Base-by-base conservation (phyloP, 1,284 basidiomycete genomes). In the Puccinia polysora region DNA sequence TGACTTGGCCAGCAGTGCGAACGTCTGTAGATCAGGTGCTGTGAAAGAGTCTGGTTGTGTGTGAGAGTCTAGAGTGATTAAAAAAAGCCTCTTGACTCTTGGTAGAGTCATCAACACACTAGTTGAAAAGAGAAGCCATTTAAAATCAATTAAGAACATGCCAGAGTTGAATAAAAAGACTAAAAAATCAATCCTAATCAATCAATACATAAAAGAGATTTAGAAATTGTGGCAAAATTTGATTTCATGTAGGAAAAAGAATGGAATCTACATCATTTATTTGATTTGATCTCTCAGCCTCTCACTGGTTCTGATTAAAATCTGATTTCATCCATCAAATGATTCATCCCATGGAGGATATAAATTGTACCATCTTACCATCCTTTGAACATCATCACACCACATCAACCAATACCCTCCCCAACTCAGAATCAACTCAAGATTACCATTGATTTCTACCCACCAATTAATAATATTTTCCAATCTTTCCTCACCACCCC, bases 31-130 rank as follows among this genome's bases (percentile, higher is more conserved):
- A 15, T 93, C 90, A 0, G 96, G 96, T 6, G 96, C 96, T 0
- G 60, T 38, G 1, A 63, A 63, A 63, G 91, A 94, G 80, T 90
- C 97, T 79, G 91, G 91, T 79, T 84, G 94, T 70, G 95, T 95
- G 1, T 84, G 92, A 76, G 96, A 99, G 79, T 96, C 96, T 0
- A 96, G 96, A 5, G 96, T 95, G 89, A 98, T 98, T 81, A 99
- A 98, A 79, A 92, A 97, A 81, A 96, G 91, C 78, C 83, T 99
- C 49, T 83, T 99, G 4, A 97, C 95, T 20, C 87, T 99, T 12
- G 96, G 96, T 0, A 84, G 96, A 53, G 96, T 98, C 55, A 98
- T 99, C 79, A 97, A 95, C 76, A 91, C 91, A 8, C 85, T 99
- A 43, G 95, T 97, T 60, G 95, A n/a, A n/a, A n/a, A n/a, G n/a